Percentiles rank a stretch among this genome's conserved stretches.
These are phyloP conservation scores for Phyllosticta citrichinensis DNA, from an alignment of 2,329 filamentous ascomycete genomes.

Conservation along the genomic window DNA sequence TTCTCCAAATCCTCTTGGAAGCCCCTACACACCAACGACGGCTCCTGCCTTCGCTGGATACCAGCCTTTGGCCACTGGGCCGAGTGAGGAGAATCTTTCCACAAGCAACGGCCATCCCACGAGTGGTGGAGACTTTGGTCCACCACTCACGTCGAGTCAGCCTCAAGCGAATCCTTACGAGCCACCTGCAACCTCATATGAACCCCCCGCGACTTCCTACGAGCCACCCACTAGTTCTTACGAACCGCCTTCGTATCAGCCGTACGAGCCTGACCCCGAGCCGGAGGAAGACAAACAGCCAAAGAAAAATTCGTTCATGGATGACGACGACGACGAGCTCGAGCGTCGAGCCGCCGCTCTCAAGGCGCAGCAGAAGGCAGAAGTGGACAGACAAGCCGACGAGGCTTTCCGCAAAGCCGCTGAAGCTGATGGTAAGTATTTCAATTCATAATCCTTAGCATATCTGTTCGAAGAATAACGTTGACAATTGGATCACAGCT, in stretches of 20 bases:
- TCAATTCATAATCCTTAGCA: background rate
- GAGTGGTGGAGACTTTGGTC: constrained; percentile 8
- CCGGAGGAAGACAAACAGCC: constrained; percentile 40
- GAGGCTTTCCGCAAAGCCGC: constrained; percentile 80
- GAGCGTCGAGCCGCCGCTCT: constrained; percentile 42
- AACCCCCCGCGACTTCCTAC: constrained; percentile 19
- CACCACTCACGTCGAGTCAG: constrained; percentile 10
- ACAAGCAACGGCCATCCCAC: constrained; percentile 18
- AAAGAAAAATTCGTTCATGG: constrained; percentile 71
- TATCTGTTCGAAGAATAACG: background rate
- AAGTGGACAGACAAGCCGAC: constrained; percentile 63
- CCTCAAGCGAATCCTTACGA: constrained; percentile 15
- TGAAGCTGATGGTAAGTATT: constrained; percentile 49
- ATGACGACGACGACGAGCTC: constrained; percentile 64
- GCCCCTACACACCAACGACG: constrained; percentile 10
- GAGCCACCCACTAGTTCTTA: constrained; percentile 36
- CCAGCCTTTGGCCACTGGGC: constrained; percentile 14
- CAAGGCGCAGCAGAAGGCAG: constrained; percentile 46
- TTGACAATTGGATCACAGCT: constrained; percentile 33
- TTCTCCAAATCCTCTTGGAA: constrained; percentile 5
- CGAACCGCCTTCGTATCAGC: constrained; percentile 48
- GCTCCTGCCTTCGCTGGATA: background rate
- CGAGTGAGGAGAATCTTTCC: constrained; percentile 15
- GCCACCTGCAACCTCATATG: constrained; percentile 16
- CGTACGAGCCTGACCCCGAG: constrained; percentile 43